phyloP scores from a whole-genome alignment of 73 alveolate genomes.

The Tetrahymena elliotti region DNA sequence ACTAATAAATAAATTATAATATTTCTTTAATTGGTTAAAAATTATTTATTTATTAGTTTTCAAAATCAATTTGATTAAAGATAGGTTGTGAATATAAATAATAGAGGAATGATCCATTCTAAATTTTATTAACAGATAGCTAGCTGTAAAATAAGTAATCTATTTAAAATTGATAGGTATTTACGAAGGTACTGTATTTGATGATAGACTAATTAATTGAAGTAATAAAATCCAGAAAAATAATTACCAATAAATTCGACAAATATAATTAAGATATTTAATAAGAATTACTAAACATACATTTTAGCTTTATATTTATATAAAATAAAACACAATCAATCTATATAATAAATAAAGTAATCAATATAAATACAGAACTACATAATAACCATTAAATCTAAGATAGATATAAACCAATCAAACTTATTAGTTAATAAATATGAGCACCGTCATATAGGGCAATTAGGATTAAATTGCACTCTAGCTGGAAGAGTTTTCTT shows the following conservation, averaged over 20 bases:
- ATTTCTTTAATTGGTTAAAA: background rate
- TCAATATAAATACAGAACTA: background rate
- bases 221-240: background rate
- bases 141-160: background rate
- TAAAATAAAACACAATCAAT: too few relatives aligned
- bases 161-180: background rate
- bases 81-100: too few relatives aligned
- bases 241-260: background rate
- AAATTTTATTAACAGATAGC: background rate
- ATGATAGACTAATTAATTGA: too few relatives aligned
- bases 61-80: background rate
- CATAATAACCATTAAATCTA: too few relatives aligned
- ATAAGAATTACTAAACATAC: background rate
- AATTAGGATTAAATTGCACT: background rate
- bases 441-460: background rate
- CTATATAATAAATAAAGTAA: too few relatives aligned
- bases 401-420: background rate
- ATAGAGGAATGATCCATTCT: background rate
- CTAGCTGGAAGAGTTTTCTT: background rate
- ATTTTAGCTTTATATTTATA: too few relatives aligned
- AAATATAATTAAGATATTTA: background rate
- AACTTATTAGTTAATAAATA: too few relatives aligned
- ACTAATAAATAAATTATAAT: background rate
- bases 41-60: background rate
- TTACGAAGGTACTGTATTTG: too few relatives aligned